Evolutionary conservation across 306 rosid genomes (phyloP).

Genomic region (Cicer bijugum): DNA sequence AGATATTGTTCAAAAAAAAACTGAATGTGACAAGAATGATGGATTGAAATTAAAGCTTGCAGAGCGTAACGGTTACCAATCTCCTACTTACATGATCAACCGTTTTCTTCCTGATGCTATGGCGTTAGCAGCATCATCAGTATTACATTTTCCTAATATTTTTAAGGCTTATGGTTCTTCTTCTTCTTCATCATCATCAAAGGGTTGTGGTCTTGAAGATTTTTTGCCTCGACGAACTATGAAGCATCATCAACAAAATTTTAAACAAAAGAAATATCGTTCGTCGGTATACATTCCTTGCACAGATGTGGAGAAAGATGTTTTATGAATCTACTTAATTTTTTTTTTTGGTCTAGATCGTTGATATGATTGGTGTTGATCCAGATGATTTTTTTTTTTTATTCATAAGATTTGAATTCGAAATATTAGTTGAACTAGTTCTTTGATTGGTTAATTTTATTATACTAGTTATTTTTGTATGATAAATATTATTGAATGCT

Average conservation of each 20-base stretch:
- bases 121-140: constrained; percentile 72
- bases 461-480: background rate
- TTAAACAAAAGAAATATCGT: constrained; percentile 51
- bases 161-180: constrained; percentile 27
- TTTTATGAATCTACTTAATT: constrained; percentile 18
- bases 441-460: constrained; percentile 42
- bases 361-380: background rate
- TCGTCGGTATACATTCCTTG: constrained; percentile 46
- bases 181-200: constrained; percentile 54
- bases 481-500: constrained; percentile 2
- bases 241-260: constrained; percentile 56
- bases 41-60: constrained; percentile 57
- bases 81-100: constrained; percentile 75
- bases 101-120: constrained; percentile 89
- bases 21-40: constrained; percentile 48
- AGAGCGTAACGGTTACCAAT: constrained; percentile 56
- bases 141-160: constrained; percentile 39
- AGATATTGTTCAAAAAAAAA: constrained; percentile 67
- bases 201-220: constrained; percentile 69
- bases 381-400: background rate
- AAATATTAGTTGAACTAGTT: constrained; percentile 16
- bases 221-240: constrained; percentile 66
- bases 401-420: background rate
- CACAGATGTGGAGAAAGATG: constrained; percentile 45
- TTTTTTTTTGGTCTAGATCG: background rate